Evolutionary conservation across 805 yeast genomes (phyloP).

Genomic region (Pichia exigua): DNA sequence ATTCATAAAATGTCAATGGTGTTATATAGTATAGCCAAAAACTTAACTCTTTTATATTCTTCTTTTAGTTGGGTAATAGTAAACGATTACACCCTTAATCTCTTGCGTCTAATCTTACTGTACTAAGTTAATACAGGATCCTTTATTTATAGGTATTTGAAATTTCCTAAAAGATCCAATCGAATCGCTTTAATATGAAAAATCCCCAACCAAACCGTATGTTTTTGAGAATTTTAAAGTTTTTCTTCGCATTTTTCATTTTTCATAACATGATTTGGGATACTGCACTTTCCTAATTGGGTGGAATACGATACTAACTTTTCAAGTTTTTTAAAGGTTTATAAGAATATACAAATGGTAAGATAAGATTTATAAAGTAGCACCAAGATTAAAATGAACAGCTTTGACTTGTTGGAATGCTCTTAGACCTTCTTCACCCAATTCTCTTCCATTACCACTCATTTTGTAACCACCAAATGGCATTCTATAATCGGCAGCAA

Average conservation of each 20-base stretch:
- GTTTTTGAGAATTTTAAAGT: not conserved
- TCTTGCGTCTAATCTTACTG: not conserved
- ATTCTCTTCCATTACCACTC: constrained; percentile 91
- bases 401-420: constrained; percentile 84
- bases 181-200: not conserved
- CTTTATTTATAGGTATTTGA: not conserved
- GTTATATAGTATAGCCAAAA: not conserved
- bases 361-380: constrained; percentile 13
- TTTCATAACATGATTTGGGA: not conserved
- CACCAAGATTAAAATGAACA: constrained; percentile 46
- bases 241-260: too few relatives aligned
- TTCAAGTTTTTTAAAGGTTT: not conserved
- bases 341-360: not conserved
- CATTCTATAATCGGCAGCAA: constrained; percentile 78
- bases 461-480: constrained; percentile 92
- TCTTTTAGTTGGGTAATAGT: not conserved
- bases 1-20: not conserved
- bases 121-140: not conserved
- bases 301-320: not conserved
- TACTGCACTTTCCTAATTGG: not conserved
- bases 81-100: not conserved
- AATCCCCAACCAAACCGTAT: not conserved
- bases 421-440: constrained; percentile 81
- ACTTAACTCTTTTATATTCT: not conserved
- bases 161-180: not conserved